Evolutionary conservation across 2,329 filamentous ascomycete genomes (phyloP), one percentile per base, ranked within the genome.

Genomic region (Alternaria viburni): DNA sequence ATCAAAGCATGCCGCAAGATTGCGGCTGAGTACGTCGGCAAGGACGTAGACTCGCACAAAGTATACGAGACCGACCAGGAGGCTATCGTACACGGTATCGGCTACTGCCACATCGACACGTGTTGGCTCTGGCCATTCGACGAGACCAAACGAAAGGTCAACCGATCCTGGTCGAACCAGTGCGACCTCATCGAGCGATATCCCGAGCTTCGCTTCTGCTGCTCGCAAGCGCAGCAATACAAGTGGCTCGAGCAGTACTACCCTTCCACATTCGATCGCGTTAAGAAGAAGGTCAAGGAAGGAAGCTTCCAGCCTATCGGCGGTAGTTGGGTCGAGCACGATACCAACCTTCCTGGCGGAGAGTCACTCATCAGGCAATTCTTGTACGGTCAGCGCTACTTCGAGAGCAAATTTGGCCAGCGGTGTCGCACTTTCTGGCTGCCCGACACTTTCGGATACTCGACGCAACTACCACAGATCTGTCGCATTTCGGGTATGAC

Each of bases 121-220:
- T 97, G 95, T 81, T 99, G 96, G 96, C 86, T 99, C 36, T 99
- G 96, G 96, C 96, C 96, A 0, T 99, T 93, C 88, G 96, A 91
- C 10, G 96, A 99, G 83, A 98, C 96, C 0, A 97, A 96, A 83
- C 91, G 96, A 74, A 99, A 99, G 83, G 91, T 98, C 28, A 94
- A 91, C 19, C 89, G 96, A 49, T 97, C 94, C 10, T 99, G 96
- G 96, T 95, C 93, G 2, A 98, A 93, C 78, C 96, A 99, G 80
- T 97, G 94, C 80, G 91, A 97, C 74, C 83, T 99, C 72, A 93
- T 99, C 86, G 96, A 99, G 65, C 88, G 92, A 32, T 99, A 98
- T 69, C 93, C 94, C 0, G 96, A 99, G 82, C 90, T 97, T 74
- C 90, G 93, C 50, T 99, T 99, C 83, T 90, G 91, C 57, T 93